Evolutionary conservation across 2,329 filamentous ascomycete species (phyloP), one percentile per base, ranked within the genome.

Genomic region (Colletotrichum karsti): DNA sequence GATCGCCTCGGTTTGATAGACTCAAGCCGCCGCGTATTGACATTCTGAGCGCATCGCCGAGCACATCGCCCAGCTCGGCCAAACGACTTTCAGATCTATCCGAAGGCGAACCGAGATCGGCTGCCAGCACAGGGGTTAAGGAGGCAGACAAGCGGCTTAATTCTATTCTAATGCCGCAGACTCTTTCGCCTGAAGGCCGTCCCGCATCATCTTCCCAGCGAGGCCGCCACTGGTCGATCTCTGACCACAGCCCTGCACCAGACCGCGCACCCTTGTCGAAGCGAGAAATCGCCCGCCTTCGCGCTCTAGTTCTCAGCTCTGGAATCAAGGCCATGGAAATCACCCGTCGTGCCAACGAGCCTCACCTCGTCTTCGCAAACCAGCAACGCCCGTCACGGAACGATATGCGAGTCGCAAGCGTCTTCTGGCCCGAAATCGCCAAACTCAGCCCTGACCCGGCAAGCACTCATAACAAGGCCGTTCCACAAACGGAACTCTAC

Each of bases 311-410:
- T 42, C 84, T 97, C 22, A 92, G 91, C 70, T 93, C 94, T 0
- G 95, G 94, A n/a, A 91, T 98, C 75, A 97, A 97, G 80, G 95
- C 95, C 1, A 90, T 90, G 74, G 93, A 96, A 75, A 93, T 98
- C 61, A 85, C 86, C 28, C 87, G 90, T 4, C 88, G 91, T 51
- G 90, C 92, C 4, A 80, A 90, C 48, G 83, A 84, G 37, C 76
- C 78, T 9, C 79, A 79, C 3, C 26, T 41, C 4, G 63, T 62
- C n/a, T 71, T 71, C 18, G 55, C 67, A 18, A 26, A 15, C 9
- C 30, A 33, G 12, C 55, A 33, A 12, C 42, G 46, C 35, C 54
- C 42, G 15, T 67, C 66, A 7, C 55, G 58, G 39, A 33, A 37
- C 35, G 4, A 81, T 81, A 48, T 78, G 83, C 37, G 50, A 7